A percentile compares a stretch with the other conserved stretches of the same genome.
These are phyloP conservation scores for Glycyrrhiza uralensis DNA, from an alignment of 306 rosid species.

Conservation along the genomic window DNA sequence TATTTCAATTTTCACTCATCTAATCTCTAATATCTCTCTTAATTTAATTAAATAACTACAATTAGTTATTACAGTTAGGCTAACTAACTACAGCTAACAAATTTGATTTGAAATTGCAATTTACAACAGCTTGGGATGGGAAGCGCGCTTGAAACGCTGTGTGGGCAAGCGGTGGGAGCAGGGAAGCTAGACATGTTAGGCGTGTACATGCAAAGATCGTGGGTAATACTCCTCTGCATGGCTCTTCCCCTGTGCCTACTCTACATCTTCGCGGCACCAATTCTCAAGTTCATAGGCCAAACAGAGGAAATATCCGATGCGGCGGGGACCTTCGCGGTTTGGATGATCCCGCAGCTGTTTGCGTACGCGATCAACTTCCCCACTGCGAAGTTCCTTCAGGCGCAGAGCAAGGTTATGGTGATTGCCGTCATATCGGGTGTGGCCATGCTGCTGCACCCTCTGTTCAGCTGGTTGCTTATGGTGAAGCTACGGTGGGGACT, in stretches of 20 bases:
- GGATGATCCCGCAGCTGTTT: conserved; percentile 85
- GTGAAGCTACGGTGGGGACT: conserved; percentile 58
- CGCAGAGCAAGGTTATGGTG: conserved; percentile 87
- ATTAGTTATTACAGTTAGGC: too few relatives aligned
- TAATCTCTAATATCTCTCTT: too few relatives aligned
- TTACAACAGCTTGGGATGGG: conserved; percentile 90
- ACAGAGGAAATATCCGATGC: conserved; percentile 53
- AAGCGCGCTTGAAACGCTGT: conserved; percentile 78
- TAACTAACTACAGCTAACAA: too few relatives aligned
- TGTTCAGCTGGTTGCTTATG: conserved; percentile 70
- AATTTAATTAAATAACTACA: too few relatives aligned
- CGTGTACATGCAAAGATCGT: conserved; percentile 78
- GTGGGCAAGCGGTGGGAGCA: conserved; percentile 88
- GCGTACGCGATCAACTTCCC: conserved; percentile 80
- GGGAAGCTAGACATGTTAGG: conserved; percentile 83
- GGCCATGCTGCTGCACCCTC: conserved; percentile 55
- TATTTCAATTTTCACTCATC: too few relatives aligned
- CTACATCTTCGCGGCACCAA: conserved; percentile 53
- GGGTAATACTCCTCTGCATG: conserved; percentile 58
- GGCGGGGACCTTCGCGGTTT: conserved; percentile 62
- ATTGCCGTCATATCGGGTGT: conserved; percentile 59
- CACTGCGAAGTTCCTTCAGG: conserved; percentile 66
- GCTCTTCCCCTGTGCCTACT: conserved; percentile 33
- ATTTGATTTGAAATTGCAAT: neutral
- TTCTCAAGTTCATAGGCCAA: conserved; percentile 56